Percentiles rank a stretch among this genome's conserved stretches.
Conservation (phyloP, 257 asterid species). For the Capsicum rhomboideum region DNA sequence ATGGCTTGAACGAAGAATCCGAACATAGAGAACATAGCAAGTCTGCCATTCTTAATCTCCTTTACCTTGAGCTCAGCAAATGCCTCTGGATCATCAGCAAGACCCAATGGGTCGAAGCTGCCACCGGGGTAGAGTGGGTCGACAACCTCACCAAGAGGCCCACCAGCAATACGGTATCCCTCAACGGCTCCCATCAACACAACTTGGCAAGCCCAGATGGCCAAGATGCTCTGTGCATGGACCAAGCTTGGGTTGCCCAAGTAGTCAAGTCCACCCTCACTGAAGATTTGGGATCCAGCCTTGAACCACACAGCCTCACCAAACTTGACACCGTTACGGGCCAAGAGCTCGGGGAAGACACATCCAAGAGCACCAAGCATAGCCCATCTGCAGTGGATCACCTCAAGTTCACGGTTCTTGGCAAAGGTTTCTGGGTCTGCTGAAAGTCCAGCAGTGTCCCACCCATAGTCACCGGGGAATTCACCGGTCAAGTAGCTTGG, state of each 20-base stretch:
- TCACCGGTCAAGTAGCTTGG: conserved; percentile 68
- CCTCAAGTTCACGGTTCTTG: conserved; percentile 68
- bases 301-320: conserved; percentile 82
- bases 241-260: conserved; percentile 69
- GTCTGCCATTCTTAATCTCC: conserved; percentile 51
- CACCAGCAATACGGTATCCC: conserved; percentile 41
- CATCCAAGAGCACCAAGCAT: conserved; percentile 87
- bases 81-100: conserved; percentile 29
- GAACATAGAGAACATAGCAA: conserved; percentile 61
- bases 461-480: conserved; percentile 70
- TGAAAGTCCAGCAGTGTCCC: conserved; percentile 64
- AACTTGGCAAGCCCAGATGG: conserved; percentile 61
- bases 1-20: conserved; percentile 60
- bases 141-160: conserved; percentile 13
- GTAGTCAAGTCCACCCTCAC: conserved; percentile 62
- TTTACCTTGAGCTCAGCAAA: conserved; percentile 58
- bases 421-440: conserved; percentile 72
- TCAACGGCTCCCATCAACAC: conserved; percentile 68
- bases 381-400: conserved; percentile 71
- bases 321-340: conserved; percentile 64
- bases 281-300: conserved; percentile 62
- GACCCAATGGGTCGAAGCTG: conserved; percentile 27
- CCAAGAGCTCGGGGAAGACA: conserved; percentile 65
- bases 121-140: conserved; percentile 18
- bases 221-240: conserved; percentile 68